Evolutionary conservation across 495 filamentous ascomycete genomes (phyloP).

Genomic region (Penicillium roqueforti): DNA sequence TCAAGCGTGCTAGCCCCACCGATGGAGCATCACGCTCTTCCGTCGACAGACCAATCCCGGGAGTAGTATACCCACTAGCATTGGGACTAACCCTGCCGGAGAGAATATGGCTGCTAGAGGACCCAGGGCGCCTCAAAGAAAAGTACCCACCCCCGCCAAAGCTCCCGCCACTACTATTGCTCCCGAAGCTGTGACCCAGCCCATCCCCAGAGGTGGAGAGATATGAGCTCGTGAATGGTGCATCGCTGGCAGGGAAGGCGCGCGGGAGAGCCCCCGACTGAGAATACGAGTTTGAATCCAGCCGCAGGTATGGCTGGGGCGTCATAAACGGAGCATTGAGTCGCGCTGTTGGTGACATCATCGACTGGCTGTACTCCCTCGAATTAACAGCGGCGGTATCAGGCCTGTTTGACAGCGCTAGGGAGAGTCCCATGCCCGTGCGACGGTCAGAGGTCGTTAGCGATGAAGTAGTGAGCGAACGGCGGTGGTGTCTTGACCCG

Average conservation of each 20-base stretch:
- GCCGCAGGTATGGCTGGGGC: constrained; percentile 16
- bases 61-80: constrained; percentile 25
- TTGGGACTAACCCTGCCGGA: constrained; percentile 17
- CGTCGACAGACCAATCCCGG: constrained; percentile 17
- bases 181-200: background rate
- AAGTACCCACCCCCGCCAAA: constrained; percentile 28
- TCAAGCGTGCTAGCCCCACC: constrained; percentile 14
- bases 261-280: constrained; percentile 7
- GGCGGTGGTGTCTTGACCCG: constrained; percentile 28
- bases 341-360: constrained; percentile 14
- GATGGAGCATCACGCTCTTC: constrained; percentile 26
- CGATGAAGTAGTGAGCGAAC: constrained; percentile 35
- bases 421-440: constrained; percentile 13
- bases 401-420: constrained; percentile 20
- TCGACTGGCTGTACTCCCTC: constrained; percentile 2
- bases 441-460: constrained; percentile 15
- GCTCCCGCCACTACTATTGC: constrained; percentile 4
- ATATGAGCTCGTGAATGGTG: background rate
- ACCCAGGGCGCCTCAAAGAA: constrained; percentile 15
- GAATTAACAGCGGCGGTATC: constrained; percentile 12
- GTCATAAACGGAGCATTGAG: constrained; percentile 22
- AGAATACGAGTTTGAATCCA: constrained; percentile 1
- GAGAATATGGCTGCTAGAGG: constrained; percentile 4
- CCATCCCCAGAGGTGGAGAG: constrained; percentile 7
- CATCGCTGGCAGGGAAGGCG: constrained; percentile 4